Evolutionary conservation across 2,329 filamentous ascomycete genomes (phyloP).

Genomic region (Fusarium sterilihyphosum): DNA sequence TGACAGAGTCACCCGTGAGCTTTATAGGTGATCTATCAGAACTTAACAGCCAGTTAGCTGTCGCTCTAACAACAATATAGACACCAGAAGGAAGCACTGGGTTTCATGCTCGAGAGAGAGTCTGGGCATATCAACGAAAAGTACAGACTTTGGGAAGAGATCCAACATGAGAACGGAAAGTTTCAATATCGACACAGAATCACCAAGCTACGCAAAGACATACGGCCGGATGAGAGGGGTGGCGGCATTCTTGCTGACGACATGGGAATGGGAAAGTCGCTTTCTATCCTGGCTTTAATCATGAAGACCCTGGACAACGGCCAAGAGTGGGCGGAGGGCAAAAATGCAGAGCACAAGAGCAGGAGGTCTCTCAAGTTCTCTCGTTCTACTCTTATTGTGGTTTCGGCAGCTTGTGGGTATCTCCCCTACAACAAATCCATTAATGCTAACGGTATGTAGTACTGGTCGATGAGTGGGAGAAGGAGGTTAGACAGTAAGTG

Average conservation of each 20-base stretch:
- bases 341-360: neutral
- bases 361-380: neutral
- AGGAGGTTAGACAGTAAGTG: too few relatives aligned
- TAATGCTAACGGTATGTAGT: too few relatives aligned
- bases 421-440: too few relatives aligned
- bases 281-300: neutral
- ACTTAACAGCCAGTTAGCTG: too few relatives aligned
- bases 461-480: constrained; percentile 14
- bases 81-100: constrained; percentile 12
- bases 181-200: constrained; percentile 2
- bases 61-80: too few relatives aligned
- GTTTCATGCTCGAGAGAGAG: constrained; percentile 8
- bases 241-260: constrained; percentile 2
- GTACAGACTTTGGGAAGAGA: constrained; percentile 3
- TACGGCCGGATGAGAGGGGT: neutral
- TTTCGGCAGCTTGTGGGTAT: too few relatives aligned
- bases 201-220: neutral
- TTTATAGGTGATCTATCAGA: too few relatives aligned
- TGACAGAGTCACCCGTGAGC: neutral
- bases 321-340: neutral
- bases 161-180: fast-evolving
- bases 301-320: constrained; percentile 11
- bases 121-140: constrained; percentile 1
- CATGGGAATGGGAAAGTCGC: constrained; percentile 15
- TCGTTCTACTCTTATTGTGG: neutral